Evolutionary conservation across 2,329 filamentous ascomycete species (phyloP), one percentile per base, ranked within the genome.

Genomic region (Phialophora verrucosa): DNA sequence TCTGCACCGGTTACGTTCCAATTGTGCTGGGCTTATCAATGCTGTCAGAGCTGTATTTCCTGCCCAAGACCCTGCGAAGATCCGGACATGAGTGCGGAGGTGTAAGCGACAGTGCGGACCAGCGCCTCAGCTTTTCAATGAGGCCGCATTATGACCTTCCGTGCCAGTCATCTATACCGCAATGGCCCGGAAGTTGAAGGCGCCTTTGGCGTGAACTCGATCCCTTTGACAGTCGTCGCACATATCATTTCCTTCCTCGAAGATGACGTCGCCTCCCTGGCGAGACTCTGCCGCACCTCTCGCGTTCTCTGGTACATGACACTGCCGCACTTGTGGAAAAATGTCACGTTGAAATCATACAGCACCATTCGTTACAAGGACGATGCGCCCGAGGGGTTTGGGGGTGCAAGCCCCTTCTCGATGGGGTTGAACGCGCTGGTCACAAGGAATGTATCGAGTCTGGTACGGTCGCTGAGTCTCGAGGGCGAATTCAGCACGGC

Each of bases 261-360:
- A 65, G 80, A 87, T 68, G 80, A 88, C 77, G 79, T 81, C 51
- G 83, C 77, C 66, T 87, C 88, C 73, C 81, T 89, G 29, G 85
- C 86, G 35, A 81, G 85, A 66, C 75, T 88, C 61, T 87, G 85
- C 69, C 82, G 85, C 64, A 87, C 86, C 59, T 88, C 84, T 68
- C 82, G 85, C 14, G 81, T 89, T 49, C 81, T 88, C 71, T 86
- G 88, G 71, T 89, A 89, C 77, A 88, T 89, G 85, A 81, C 84
- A 38, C 78, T 88, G 2, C 87, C 87, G 23, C 85, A 84, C 64
- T 82, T 89, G 49, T 89, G 88, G 76, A 80, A 82, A 73, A 76
- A 78, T 38, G 82, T 89, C 61, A 83, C 80, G 5, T 77, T 89
- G 38, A 83, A 80, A 62, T 87, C 85, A 7, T 87, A 89, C 74